These are phyloP conservation scores for Dothideomycetes sp. DNA, from an alignment of 2,329 filamentous ascomycete genomes.

Conservation along the genomic window DNA sequence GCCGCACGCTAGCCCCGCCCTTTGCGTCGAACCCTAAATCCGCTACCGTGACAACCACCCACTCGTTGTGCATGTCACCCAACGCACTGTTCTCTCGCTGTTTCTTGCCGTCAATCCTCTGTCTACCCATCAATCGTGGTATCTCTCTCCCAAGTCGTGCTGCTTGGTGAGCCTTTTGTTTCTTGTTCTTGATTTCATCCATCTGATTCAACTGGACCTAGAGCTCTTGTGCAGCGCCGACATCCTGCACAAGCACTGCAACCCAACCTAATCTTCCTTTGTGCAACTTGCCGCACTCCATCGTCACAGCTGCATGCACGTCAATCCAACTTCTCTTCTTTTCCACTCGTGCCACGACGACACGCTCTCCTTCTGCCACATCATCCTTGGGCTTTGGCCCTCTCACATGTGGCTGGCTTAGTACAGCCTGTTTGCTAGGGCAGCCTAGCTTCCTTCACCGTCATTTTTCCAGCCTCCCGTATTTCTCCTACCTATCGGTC, in stretches of 20 bases:
- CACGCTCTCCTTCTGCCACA: too few species aligned
- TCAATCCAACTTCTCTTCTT: conserved; percentile 4
- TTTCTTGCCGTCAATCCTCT: conserved; percentile 1
- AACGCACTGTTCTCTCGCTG: neutral
- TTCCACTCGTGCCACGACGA: conserved; percentile 8
- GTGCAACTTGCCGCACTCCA: conserved; percentile 10
- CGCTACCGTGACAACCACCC: conserved; percentile 8
- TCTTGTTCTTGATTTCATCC: neutral
- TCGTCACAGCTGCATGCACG: neutral
- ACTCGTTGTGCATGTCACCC: too few species aligned
- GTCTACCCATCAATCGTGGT: too few species aligned
- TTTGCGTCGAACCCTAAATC: neutral
- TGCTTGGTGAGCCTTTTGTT: neutral
- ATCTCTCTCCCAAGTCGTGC: neutral
- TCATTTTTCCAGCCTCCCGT: too few species aligned
- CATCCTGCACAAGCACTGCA: conserved; percentile 8
- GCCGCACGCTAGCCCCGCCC: neutral
- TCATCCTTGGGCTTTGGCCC: too few species aligned
- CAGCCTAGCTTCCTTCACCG: too few species aligned
- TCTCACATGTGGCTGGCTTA: too few species aligned
- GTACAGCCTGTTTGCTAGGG: too few species aligned
- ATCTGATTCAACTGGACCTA: neutral
- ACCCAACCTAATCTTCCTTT: conserved; percentile 8
- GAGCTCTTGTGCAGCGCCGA: neutral
- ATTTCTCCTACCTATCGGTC: neutral